Base-by-base conservation (phyloP, 2,329 filamentous ascomycete genomes). In the Diaporthe citrichinensis region DNA sequence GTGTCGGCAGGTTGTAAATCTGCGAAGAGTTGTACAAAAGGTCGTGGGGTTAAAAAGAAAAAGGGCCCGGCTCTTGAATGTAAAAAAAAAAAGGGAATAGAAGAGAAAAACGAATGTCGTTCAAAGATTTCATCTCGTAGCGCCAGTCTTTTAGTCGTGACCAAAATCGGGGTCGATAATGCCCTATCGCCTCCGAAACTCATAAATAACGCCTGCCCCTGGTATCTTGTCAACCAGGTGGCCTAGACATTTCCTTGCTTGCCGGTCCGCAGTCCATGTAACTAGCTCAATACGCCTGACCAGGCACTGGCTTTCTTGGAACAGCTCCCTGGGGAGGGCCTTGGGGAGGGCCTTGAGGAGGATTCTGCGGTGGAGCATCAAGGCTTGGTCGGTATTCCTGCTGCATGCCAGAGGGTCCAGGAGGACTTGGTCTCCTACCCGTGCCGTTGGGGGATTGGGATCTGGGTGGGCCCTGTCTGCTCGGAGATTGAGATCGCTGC, bases 281-380 rank as follows among this genome's bases (percentile, higher is more conserved):
- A 51, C 20, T 67, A 7, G 36, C 67, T 78, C 79, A 89, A 74
- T 87, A 87, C 5, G 89, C 88, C 81, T 90, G 89, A 49, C 88
- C 88, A 8, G 89, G 88, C 55, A 92, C 87, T 36, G 90, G 89
- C 81, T 92, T 91, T 73, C 89, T 87, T 78, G 83, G 85, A 76
- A 90, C 85, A 36, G 87, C 83, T 55, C 84, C 86, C 41, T 85
- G 82, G 53, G 84, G 81, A 74, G 83, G 83, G n/a, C 72, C 74
- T 4, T 72, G 55, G 6, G 69, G 69, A 14, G 44, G 23, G 39
- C 69, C 44, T 67, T 73, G 71, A 8, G 71, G 36, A 39, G 49
- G 61, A 17, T 20, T 58, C 14, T 49, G 39, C 4, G 58, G 28
- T 15, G 55, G 62, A 15, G 31, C 31, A 15, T 67, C 57, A 20